A percentile compares a stretch with the other conserved stretches of the same genome.
These are phyloP conservation scores for Backusella parvicylindrica DNA, from an alignment of 192 early-diverging fungal species.

Conservation along the genomic window DNA sequence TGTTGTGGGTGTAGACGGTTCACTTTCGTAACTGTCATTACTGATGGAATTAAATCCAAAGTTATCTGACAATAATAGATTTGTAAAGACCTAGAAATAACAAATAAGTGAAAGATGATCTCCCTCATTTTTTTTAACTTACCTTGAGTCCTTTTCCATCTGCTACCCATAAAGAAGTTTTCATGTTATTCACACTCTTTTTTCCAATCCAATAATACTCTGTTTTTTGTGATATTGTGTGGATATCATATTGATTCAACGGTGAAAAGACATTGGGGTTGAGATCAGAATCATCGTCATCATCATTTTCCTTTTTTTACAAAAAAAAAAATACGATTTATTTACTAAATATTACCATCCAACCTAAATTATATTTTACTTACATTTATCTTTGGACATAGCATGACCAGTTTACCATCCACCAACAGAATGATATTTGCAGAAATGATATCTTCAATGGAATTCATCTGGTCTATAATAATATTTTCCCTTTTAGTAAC, in stretches of 20 bases:
- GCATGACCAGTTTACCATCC: slow-evolving; percentile 61
- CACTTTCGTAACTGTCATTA: slow-evolving; percentile 14
- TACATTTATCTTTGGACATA: slow-evolving; percentile 53
- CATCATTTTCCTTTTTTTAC: slow-evolving; percentile 18
- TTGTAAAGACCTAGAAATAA: slow-evolving; percentile 22
- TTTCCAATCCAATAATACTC: slow-evolving; percentile 77
- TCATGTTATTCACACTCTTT: slow-evolving; percentile 48
- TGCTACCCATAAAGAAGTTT: slow-evolving; percentile 68
- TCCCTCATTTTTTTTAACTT: slow-evolving; percentile 12
- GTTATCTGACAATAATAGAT: slow-evolving; percentile 22
- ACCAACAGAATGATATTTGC: slow-evolving; percentile 64
- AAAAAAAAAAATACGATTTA: background rate
- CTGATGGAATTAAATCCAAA: slow-evolving; percentile 6
- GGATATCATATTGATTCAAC: slow-evolving; percentile 38
- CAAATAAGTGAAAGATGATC: background rate
- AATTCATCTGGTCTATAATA: slow-evolving; percentile 28
- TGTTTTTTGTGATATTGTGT: slow-evolving; percentile 53
- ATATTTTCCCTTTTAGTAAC: background rate
- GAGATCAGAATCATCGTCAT: slow-evolving; percentile 20
- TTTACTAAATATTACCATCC: too few species aligned
- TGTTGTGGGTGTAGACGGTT: slow-evolving; percentile 24
- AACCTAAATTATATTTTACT: too few species aligned
- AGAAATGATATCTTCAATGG: slow-evolving; percentile 37
- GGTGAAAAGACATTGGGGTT: background rate
- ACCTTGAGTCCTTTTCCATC: slow-evolving; percentile 65